phyloP scores from a whole-genome alignment of 371 early-diverging fungal genomes.

The Mortierella sp. region DNA sequence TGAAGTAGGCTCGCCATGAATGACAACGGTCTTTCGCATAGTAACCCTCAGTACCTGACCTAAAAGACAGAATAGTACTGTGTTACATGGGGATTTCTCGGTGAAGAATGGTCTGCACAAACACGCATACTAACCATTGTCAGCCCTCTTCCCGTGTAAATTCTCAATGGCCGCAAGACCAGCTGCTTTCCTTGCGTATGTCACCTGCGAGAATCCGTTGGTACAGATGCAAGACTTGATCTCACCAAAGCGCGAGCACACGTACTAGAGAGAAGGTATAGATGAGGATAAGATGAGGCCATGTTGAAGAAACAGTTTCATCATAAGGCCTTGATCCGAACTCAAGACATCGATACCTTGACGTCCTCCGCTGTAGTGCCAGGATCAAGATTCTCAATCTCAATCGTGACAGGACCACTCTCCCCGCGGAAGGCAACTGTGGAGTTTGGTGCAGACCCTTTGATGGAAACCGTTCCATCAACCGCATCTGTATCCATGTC shows the following conservation, averaged over 20 bases:
- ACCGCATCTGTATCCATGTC: constrained; percentile 29
- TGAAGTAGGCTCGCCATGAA: constrained; percentile 15
- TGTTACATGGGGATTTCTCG: neutral
- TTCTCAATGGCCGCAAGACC: constrained; percentile 41
- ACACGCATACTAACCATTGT: constrained; percentile 26
- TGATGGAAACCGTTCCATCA: constrained; percentile 20
- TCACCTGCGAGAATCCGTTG: constrained; percentile 47
- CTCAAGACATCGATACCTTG: constrained; percentile 60
- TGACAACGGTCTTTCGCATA: constrained; percentile 30
- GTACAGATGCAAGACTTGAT: constrained; percentile 41
- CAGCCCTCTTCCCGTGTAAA: constrained; percentile 49
- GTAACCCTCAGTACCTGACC: constrained; percentile 38
- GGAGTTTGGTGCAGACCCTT: constrained; percentile 36
- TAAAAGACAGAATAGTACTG: neutral
- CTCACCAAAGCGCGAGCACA: constrained; percentile 53
- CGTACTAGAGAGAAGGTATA: constrained; percentile 13
- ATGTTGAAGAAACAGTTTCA: neutral
- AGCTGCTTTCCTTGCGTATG: constrained; percentile 44
- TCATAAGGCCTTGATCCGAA: too few species aligned
- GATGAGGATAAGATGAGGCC: neutral
- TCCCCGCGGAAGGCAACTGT: constrained; percentile 45
- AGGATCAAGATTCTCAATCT: constrained; percentile 67
- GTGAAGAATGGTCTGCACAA: neutral
- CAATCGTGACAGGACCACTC: constrained; percentile 62
- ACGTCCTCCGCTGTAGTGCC: constrained; percentile 68